phyloP scores from a whole-genome alignment of 768 basidiomycete species.

The Leccinum barrowsii region DNA sequence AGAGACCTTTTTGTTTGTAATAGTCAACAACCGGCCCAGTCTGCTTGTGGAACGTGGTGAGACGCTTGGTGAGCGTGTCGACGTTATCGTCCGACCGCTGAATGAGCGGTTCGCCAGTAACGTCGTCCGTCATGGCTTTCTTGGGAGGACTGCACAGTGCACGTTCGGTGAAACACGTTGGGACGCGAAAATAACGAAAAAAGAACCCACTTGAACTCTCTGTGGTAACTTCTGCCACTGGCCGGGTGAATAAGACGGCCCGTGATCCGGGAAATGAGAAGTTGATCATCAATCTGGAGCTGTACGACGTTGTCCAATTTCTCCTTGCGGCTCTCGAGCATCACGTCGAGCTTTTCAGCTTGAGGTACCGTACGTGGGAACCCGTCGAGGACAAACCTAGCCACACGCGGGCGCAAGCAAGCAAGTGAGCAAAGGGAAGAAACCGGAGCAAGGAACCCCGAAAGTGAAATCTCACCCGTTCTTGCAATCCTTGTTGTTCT shows the following conservation, averaged over 20 bases:
- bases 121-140: slow-evolving; percentile 90
- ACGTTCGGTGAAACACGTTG: slow-evolving; percentile 10
- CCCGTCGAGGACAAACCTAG: slow-evolving; percentile 96
- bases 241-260: slow-evolving; percentile 90
- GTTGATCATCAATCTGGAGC: slow-evolving; percentile 87
- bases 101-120: slow-evolving; percentile 92
- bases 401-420: background rate
- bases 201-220: slow-evolving; percentile 81
- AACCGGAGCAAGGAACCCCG: background rate
- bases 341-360: slow-evolving; percentile 91
- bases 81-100: slow-evolving; percentile 98
- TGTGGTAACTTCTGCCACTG: slow-evolving; percentile 92
- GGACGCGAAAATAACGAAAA: background rate
- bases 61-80: slow-evolving; percentile 87
- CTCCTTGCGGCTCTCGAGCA: slow-evolving; percentile 81
- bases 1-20: slow-evolving; percentile 89
- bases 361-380: slow-evolving; percentile 98
- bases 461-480: slow-evolving; percentile 71
- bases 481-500: slow-evolving; percentile 89
- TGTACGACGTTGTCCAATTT: slow-evolving; percentile 91
- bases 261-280: slow-evolving; percentile 96
- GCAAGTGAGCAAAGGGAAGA: background rate
- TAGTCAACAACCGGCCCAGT: slow-evolving; percentile 96
- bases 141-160: slow-evolving; percentile 78
- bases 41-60: slow-evolving; percentile 86